Evolutionary conservation across 129 eudicot genomes (phyloP), one percentile per base, ranked within the genome.

Genomic region (Silybum marianum): DNA sequence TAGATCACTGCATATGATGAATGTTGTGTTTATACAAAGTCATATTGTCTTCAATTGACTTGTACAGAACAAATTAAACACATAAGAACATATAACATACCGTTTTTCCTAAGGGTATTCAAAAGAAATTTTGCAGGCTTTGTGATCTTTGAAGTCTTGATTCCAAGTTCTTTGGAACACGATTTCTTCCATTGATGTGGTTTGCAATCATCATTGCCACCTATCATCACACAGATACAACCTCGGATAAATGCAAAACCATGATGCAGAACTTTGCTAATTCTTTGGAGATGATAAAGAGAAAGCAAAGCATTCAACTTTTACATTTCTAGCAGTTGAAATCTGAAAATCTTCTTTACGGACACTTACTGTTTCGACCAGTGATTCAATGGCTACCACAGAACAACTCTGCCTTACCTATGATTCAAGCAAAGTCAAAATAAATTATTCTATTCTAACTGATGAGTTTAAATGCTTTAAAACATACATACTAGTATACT

Each of bases 151-250:
- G 92, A 86, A 34, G 87, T 84, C 69, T 58, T 68, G 22, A 90
- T 88, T 65, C 95, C 95, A 48, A 90, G 89, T 36, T 90, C 89
- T 74, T 86, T 87, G 0, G 92, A 90, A 60, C 84, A 78, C 74
- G 86, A 76, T 22, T 88, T 88, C 76, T 90, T 88, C 95, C 95
- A 90, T 22, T 88, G 87, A n/a, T 63, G 77, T 76, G 86, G 78
- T 4, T 84, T 82, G 81, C 46, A 75, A 19, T 70, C 87, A 70
- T 68, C 84, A 72, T 67, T 73, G 28, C 78, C 85, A 75, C 77
- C 74, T 62, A 22, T 70, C 72, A 81, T 73, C 83, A 81, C 28
- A 24, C n/a, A 12, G 3, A 60, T 30, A 58, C 73, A 28, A 74
- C 23, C 78, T 77, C 62, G 73, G 32, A 74, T 69, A 34, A 19